Conservation (phyloP, 768 basidiomycete genomes). For the Zangia roseola region DNA sequence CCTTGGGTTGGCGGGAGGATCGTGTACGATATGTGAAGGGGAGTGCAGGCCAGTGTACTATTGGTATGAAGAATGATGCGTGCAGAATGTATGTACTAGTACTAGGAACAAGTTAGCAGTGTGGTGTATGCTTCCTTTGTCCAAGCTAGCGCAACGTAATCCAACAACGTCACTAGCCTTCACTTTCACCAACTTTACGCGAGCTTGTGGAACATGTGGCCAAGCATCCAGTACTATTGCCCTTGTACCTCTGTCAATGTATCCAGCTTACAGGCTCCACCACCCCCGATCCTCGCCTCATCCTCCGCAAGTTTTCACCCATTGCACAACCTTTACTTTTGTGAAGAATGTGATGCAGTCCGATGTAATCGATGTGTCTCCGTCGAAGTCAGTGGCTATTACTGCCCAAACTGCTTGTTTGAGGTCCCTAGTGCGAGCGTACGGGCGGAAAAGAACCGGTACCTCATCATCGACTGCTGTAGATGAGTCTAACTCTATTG, state of each 20-base stretch:
- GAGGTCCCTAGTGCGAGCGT: slow-evolving; percentile 98
- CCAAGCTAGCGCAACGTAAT: too few relatives aligned
- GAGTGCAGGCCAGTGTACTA: slow-evolving; percentile 2
- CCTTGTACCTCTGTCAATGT: slow-evolving; percentile 54
- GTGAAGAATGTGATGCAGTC: slow-evolving; percentile 97
- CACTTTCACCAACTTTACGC: too few relatives aligned
- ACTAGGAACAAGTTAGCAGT: not conserved
- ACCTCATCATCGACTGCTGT: slow-evolving; percentile 11
- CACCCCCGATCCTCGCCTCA: slow-evolving; percentile 73
- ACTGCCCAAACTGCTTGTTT: slow-evolving; percentile 97
- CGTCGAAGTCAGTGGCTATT: slow-evolving; percentile 94
- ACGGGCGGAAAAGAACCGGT: slow-evolving; percentile 97
- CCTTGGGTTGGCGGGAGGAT: slow-evolving; percentile 80
- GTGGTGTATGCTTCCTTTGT: not conserved
- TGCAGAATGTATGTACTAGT: not conserved
- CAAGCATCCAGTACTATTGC: slow-evolving; percentile 64
- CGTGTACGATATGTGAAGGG: slow-evolving; percentile 47
- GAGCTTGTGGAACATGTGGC: slow-evolving; percentile 35
- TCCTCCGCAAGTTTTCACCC: slow-evolving; percentile 82
- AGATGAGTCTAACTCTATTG: not conserved
- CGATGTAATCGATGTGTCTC: slow-evolving; percentile 91
- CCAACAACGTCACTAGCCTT: too few relatives aligned
- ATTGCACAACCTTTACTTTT: slow-evolving; percentile 88
- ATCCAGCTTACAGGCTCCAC: slow-evolving; percentile 46
- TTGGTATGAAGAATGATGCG: slow-evolving; percentile 14